A percentile compares a stretch with the other conserved stretches of the same genome.
These are phyloP conservation scores for Scheffersomyces parashehatae DNA, from an alignment of 1,139 yeast species.

Conservation along the genomic window DNA sequence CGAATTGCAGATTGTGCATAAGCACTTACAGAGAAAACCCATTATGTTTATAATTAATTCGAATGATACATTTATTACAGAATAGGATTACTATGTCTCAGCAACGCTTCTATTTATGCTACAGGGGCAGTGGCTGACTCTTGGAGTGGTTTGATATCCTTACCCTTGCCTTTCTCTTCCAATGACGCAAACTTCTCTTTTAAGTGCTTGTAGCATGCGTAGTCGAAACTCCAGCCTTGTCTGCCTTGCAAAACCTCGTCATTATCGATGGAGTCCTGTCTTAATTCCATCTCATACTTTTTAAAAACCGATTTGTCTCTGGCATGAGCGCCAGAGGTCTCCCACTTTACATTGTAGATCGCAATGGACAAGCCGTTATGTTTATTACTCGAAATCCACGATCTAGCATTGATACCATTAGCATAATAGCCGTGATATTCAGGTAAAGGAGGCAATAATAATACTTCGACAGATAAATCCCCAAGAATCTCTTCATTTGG, in stretches of 20 bases:
- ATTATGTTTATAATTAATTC: too few species aligned
- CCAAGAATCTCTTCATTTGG: slow-evolving; percentile 17
- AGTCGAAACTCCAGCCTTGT: slow-evolving; percentile 37
- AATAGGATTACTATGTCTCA: too few species aligned
- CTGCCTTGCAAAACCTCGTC: slow-evolving; percentile 14
- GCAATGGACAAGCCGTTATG: slow-evolving; percentile 75
- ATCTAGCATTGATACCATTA: slow-evolving; percentile 70
- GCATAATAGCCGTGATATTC: slow-evolving; percentile 63
- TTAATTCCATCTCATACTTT: slow-evolving; percentile 27
- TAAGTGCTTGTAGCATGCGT: slow-evolving; percentile 26
- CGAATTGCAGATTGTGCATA: too few species aligned
- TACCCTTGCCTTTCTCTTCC: too few species aligned
- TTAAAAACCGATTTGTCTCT: slow-evolving; percentile 32
- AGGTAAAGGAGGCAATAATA: slow-evolving; percentile 68
- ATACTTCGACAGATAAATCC: slow-evolving; percentile 69
- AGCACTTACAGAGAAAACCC: too few species aligned
- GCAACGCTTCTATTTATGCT: too few species aligned
- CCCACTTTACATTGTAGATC: slow-evolving; percentile 58
- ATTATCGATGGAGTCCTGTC: slow-evolving; percentile 24
- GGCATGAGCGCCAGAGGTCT: slow-evolving; percentile 30
- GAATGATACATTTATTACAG: too few species aligned
- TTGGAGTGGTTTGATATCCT: too few species aligned
- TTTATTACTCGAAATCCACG: slow-evolving; percentile 53
- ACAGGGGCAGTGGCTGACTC: too few species aligned
- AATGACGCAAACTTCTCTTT: slow-evolving; percentile 19